Evolutionary conservation across 139 green algal species (phyloP), one percentile per base, ranked within the genome.

Genomic region (Chlorella vulgaris): DNA sequence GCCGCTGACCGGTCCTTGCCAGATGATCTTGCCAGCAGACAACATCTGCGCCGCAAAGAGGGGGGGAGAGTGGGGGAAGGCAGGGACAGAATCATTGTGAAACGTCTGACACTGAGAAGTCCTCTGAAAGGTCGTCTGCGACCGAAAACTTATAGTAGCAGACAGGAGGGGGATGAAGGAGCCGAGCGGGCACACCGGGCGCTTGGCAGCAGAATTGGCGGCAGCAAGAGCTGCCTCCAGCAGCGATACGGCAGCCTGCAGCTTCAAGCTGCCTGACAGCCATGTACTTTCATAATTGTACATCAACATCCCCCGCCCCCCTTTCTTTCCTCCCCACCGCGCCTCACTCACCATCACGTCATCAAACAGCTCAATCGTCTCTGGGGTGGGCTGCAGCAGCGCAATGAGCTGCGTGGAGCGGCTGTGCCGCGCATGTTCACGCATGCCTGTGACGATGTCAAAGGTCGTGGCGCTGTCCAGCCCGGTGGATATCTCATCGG

Each of bases 401-500:
- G 80, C 83, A 24, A 91, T 58, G 35, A 89, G 35, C 43, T 86
- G 61, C 28, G 87, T 91, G 51, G 39, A 51, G 21, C n/a, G n/a
- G 29, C 21, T 63, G 70, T 63, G 35, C 7, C 7, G 70, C 42
- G 70, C 6, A 43, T 58, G 28, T 1, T 24, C 38, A 29, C 70
- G 70, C 70, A 78, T 65, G 13, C 47, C 43, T 1, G 6, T 22
- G 4, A 80, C 73, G n/a, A 80, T 80, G 70, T 78, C 70, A 47
- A 83, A 92, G n/a, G 91, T 92, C 21, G 88, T 91, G 55, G 77
- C 69, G 58, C 85, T 87, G 79, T 92, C 88, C 65, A 55, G 15
- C 15, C 70, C 47, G 43, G 89, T 93, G 31, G 76, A 88, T 47
- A 93, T 93, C 21, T 93, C 90, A 61, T 93, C 90, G 43, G 86